Evolutionary conservation across 768 basidiomycete species (phyloP).

Genomic region (Mycena galericulata): DNA sequence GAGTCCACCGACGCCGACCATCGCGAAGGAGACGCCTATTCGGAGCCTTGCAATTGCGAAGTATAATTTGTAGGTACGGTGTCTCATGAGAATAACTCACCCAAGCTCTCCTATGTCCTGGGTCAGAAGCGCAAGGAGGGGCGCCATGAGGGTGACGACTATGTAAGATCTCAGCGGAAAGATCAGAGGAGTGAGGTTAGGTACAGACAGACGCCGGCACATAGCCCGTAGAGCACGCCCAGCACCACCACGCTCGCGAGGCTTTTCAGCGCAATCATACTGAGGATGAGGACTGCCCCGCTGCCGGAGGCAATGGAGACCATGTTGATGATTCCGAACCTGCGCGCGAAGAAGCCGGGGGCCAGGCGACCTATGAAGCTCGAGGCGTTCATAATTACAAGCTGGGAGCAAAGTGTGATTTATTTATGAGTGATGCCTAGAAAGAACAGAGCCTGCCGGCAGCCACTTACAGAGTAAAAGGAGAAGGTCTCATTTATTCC

Average conservation of each 20-base stretch:
- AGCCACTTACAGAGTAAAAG: slow-evolving; percentile 53
- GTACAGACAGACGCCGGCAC: slow-evolving; percentile 45
- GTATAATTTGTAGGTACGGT: too few relatives aligned
- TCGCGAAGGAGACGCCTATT: slow-evolving; percentile 41
- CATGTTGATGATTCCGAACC: slow-evolving; percentile 43
- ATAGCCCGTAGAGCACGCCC: slow-evolving; percentile 47
- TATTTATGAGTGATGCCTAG: too few relatives aligned
- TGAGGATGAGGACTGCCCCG: too few relatives aligned
- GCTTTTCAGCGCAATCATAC: slow-evolving; percentile 46
- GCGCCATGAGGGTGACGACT: too few relatives aligned
- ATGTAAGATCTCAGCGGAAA: too few relatives aligned
- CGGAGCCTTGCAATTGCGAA: too few relatives aligned
- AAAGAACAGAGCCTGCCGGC: too few relatives aligned
- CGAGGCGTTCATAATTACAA: slow-evolving; percentile 53
- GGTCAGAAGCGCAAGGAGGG: too few relatives aligned
- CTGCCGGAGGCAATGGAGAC: slow-evolving; percentile 36
- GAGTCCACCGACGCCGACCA: not conserved
- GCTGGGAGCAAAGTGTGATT: too few relatives aligned
- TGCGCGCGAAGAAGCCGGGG: slow-evolving; percentile 47
- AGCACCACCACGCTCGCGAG: slow-evolving; percentile 40
- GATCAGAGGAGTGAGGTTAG: too few relatives aligned
- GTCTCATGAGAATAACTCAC: not conserved
- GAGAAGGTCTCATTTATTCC: slow-evolving; percentile 44
- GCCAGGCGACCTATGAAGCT: slow-evolving; percentile 52
- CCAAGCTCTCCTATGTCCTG: too few relatives aligned